These are phyloP conservation scores for Alternaria novae-zelandiae DNA, from an alignment of 2,329 filamentous ascomycete species.

Conservation along the genomic window DNA sequence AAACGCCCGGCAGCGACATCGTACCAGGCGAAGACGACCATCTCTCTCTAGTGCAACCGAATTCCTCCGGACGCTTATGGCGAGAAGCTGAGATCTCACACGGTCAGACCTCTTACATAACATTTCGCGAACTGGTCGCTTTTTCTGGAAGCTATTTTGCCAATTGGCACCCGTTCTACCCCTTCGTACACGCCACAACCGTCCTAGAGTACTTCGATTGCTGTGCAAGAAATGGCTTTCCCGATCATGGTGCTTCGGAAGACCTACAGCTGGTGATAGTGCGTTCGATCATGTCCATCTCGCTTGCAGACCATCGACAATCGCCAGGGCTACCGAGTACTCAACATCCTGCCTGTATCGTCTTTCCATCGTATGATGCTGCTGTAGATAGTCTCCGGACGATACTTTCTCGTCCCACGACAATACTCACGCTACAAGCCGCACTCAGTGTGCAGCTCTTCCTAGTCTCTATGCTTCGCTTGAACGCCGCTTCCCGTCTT, in stretches of 20 bases:
- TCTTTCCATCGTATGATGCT: slow-evolving; percentile 59
- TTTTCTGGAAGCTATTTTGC: slow-evolving; percentile 64
- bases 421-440: slow-evolving; percentile 55
- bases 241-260: slow-evolving; percentile 25
- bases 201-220: slow-evolving; percentile 57
- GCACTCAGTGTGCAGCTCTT: slow-evolving; percentile 62
- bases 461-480: slow-evolving; percentile 61
- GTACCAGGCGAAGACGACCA: slow-evolving; percentile 66
- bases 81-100: slow-evolving; percentile 39
- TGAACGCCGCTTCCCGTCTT: slow-evolving; percentile 64
- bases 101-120: slow-evolving; percentile 20
- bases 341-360: slow-evolving; percentile 52
- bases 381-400: slow-evolving; percentile 58
- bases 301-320: slow-evolving; percentile 61
- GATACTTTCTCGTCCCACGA: slow-evolving; percentile 56
- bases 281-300: slow-evolving; percentile 61
- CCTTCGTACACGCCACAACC: slow-evolving; percentile 62
- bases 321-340: slow-evolving; percentile 16
- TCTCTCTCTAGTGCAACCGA: slow-evolving; percentile 39
- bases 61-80: slow-evolving; percentile 31
- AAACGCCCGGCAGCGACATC: slow-evolving; percentile 47
- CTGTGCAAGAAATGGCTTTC: slow-evolving; percentile 44
- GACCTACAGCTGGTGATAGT: slow-evolving; percentile 53
- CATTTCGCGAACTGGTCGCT: slow-evolving; percentile 58
- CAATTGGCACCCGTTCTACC: slow-evolving; percentile 64